Conservation (phyloP, 163 green algal genomes). For the Volvox carteri region DNA sequence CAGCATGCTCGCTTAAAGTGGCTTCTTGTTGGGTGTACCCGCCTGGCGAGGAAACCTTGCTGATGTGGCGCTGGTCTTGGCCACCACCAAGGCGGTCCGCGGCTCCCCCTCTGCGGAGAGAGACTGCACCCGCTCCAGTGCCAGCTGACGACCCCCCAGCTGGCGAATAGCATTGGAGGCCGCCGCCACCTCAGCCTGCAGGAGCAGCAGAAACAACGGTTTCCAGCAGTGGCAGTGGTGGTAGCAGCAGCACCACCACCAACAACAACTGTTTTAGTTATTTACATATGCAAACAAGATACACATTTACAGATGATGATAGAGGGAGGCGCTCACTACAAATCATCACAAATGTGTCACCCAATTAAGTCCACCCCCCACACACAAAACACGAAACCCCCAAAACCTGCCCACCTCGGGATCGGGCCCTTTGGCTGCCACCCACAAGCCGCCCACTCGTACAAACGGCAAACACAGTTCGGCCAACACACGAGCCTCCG, state of each 20-base stretch:
- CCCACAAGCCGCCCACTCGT: slow-evolving; percentile 77
- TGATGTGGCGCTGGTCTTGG: slow-evolving; percentile 75
- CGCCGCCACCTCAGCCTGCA: slow-evolving; percentile 76
- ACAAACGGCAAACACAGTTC: slow-evolving; percentile 94
- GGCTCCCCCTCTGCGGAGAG: slow-evolving; percentile 62
- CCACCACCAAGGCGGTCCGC: slow-evolving; percentile 81
- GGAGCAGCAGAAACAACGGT: neutral
- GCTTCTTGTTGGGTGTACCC: slow-evolving; percentile 80
- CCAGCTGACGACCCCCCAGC: slow-evolving; percentile 72
- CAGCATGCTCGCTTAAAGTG: slow-evolving; percentile 64
- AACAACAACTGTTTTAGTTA: neutral
- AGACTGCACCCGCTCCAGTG: slow-evolving; percentile 75
- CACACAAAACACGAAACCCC: neutral
- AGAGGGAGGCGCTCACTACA: neutral
- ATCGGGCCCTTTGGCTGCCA: slow-evolving; percentile 89
- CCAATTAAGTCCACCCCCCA: neutral
- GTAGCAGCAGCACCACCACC: neutral
- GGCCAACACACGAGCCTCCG: slow-evolving; percentile 82
- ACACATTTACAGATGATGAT: neutral
- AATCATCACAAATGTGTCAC: neutral
- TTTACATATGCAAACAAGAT: neutral
- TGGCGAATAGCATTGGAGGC: slow-evolving; percentile 71
- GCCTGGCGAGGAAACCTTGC: slow-evolving; percentile 77
- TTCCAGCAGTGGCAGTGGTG: neutral
- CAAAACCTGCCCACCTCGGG: slow-evolving; percentile 67